Evolutionary conservation across 768 basidiomycete species (phyloP).

Genomic region (Lepiota venenata): DNA sequence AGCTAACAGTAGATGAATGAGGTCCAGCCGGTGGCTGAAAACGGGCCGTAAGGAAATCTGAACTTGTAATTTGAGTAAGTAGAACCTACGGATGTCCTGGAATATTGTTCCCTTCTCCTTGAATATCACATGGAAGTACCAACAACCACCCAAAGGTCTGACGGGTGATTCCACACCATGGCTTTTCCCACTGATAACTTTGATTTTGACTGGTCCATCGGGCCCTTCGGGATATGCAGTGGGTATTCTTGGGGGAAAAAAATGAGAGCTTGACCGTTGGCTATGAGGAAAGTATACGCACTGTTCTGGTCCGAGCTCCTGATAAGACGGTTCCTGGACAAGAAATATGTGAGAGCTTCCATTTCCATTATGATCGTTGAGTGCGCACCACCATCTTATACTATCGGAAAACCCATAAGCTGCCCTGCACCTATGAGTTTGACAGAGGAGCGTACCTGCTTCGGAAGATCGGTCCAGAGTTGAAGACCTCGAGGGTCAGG

Average conservation of each 20-base stretch:
- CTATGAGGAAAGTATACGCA: slow-evolving; percentile 25
- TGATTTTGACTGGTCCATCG: slow-evolving; percentile 67
- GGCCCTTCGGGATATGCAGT: slow-evolving; percentile 68
- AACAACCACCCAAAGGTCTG: slow-evolving; percentile 87
- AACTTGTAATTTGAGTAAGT: background rate
- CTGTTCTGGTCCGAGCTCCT: slow-evolving; percentile 70
- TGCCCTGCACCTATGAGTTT: slow-evolving; percentile 16
- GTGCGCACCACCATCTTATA: slow-evolving; percentile 69
- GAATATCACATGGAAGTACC: slow-evolving; percentile 84
- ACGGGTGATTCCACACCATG: slow-evolving; percentile 88
- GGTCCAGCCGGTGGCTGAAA: slow-evolving; percentile 81
- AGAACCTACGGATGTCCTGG: slow-evolving; percentile 72
- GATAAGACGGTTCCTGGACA: slow-evolving; percentile 70
- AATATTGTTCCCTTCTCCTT: slow-evolving; percentile 62
- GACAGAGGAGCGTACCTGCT: slow-evolving; percentile 38
- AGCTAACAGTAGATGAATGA: slow-evolving; percentile 77
- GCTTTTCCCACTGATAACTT: slow-evolving; percentile 87
- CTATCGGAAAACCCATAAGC: slow-evolving; percentile 28
- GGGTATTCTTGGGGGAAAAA: slow-evolving; percentile 50
- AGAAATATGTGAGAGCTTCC: background rate
- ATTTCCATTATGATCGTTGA: background rate
- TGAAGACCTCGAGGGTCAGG: slow-evolving; percentile 84
- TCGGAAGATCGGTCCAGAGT: slow-evolving; percentile 83
- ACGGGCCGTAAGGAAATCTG: slow-evolving; percentile 1
- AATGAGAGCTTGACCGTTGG: background rate